Base-by-base conservation (phyloP, 768 basidiomycete genomes). In the Kwoniella sp. region DNA sequence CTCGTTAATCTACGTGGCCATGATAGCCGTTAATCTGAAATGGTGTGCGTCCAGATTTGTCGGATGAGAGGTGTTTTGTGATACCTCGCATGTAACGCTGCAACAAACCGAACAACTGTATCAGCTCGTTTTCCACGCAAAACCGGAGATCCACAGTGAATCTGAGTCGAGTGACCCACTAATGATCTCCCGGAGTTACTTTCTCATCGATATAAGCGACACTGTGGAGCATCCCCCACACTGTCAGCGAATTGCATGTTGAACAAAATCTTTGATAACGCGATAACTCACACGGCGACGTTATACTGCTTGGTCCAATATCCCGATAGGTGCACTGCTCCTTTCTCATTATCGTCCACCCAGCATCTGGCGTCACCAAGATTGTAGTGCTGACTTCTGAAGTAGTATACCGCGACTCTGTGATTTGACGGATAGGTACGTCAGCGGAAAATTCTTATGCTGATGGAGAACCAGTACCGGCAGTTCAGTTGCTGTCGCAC, bases 131-230 rank as follows among this genome's bases (percentile, higher is more conserved):
- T 33, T n/a, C n/a, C n/a, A n/a, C n/a, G n/a, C n/a, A n/a, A n/a
- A n/a, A n/a, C n/a, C n/a, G 33, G 33, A 33, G 30, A 12, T n/a
- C 15, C 22, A 8, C 26, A 46, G 21, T 21, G 22, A 8, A 27
- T 27, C 24, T 46, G 27, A 33, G 33, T 33, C 5, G 21, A 59
- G 33, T 25, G 29, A 72, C 76, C 69, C 60, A 77, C 76, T 76
- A 79, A 51, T 79, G 77, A 66, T 79, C 73, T 1, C 77, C 77
- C 22, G 76, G 62, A 10, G 76, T 74, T 19, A 79, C 77, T 49
- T 77, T 79, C 60, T 77, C 76, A 55, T 79, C 77, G 26, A 79
- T 79, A 52, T 77, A 79, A 29, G 68, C 75, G 21, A 79, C 77
- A 10, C 77, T 79, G 49, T 33, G 33, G 6, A 33, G 53, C 10